Evolutionary conservation across 257 asterid species (phyloP).

Genomic region (Craterostigma plantagineum): DNA sequence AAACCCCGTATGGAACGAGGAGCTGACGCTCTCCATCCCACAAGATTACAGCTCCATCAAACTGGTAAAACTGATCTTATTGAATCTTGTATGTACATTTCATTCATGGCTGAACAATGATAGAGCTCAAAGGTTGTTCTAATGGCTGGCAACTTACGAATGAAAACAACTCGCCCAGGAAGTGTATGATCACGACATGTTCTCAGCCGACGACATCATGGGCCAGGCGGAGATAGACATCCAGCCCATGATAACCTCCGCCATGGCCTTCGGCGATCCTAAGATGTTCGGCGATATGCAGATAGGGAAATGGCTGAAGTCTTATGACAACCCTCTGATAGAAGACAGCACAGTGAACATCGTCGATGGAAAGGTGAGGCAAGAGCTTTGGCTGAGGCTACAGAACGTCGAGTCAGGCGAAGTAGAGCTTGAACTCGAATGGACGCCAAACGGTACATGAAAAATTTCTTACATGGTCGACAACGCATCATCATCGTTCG

Average conservation of each 20-base stretch:
- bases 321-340: conserved; percentile 61
- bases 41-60: conserved; percentile 44
- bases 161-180: no score
- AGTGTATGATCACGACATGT: conserved; percentile 76
- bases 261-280: conserved; percentile 71
- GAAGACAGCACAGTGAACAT: conserved; percentile 85
- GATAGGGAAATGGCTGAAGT: conserved; percentile 93
- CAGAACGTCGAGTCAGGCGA: conserved; percentile 97
- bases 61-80: conserved; percentile 83
- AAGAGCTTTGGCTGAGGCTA: conserved; percentile 62
- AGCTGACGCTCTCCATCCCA: conserved; percentile 50
- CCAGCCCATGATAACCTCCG: conserved; percentile 87
- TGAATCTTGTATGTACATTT: not conserved
- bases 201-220: conserved; percentile 94
- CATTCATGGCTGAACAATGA: not conserved
- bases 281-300: conserved; percentile 86
- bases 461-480: no score
- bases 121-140: no score
- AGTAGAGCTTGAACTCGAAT: conserved; percentile 75
- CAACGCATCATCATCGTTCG: no score
- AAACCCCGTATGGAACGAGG: conserved; percentile 96
- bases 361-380: conserved; percentile 83
- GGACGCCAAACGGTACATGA: conserved; percentile 60
- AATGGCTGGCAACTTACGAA: no score
- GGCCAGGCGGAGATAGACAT: conserved; percentile 95